These are phyloP conservation scores for Cladorrhinum samala DNA, from an alignment of 495 filamentous ascomycete genomes.

Conservation along the genomic window DNA sequence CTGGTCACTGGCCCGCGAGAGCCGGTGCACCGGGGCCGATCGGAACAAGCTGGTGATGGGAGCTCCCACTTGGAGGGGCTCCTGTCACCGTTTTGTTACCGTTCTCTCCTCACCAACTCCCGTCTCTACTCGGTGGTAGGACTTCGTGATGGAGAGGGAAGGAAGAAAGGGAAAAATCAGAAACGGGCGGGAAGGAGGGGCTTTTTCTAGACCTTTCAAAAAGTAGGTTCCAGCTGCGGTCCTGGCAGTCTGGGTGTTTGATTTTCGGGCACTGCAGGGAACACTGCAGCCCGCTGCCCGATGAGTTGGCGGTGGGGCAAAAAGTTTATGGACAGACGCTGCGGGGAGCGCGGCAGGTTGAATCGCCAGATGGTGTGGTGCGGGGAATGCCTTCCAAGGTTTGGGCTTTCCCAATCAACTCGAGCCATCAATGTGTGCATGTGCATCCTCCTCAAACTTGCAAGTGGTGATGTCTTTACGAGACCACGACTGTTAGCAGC, in stretches of 20 bases:
- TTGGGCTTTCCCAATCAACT: neutral
- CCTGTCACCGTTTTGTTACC: constrained; percentile 1
- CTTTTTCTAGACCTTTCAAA: no score
- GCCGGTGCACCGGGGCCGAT: constrained; percentile 4
- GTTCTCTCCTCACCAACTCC: constrained; percentile 1
- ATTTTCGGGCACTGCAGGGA: neutral
- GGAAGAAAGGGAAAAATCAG: neutral
- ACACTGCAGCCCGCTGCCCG: constrained; percentile 8
- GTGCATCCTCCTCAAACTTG: neutral
- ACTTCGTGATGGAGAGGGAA: neutral
- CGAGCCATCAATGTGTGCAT: neutral
- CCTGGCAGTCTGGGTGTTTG: neutral
- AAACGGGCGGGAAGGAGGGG: constrained; percentile 1
- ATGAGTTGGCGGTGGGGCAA: constrained; percentile 29
- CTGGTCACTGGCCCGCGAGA: constrained; percentile 11
- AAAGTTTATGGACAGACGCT: neutral
- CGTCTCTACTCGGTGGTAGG: neutral
- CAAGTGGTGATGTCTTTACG: no score
- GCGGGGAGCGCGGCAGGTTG: neutral
- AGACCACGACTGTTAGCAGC: neutral
- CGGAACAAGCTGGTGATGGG: neutral
- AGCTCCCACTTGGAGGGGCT: constrained; percentile 8
- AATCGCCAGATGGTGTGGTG: no score
- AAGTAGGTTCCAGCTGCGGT: no score
- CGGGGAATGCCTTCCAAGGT: neutral